Evolutionary conservation across 169 alveolate species (phyloP).

Genomic region (Perkinsus olseni): DNA sequence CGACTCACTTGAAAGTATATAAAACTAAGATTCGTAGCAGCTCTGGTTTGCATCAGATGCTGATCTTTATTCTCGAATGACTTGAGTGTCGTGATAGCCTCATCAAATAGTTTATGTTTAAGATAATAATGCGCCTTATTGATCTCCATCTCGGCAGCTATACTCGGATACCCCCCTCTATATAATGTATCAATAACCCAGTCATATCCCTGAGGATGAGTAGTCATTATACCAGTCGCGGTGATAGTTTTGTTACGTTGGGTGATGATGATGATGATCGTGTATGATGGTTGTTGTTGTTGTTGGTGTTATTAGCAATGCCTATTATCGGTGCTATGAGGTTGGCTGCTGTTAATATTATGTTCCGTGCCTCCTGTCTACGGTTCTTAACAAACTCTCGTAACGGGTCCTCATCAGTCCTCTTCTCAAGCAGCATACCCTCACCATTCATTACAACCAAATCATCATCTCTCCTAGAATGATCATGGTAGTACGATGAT

Average conservation of each 20-base stretch:
- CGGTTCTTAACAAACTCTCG: conserved; percentile 64
- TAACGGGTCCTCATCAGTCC: conserved; percentile 66
- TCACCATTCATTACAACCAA: neutral
- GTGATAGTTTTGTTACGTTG: conserved; percentile 63
- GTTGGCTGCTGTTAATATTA: conserved; percentile 59
- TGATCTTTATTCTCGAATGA: conserved; percentile 78
- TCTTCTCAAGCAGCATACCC: conserved; percentile 15
- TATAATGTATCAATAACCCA: conserved; percentile 68
- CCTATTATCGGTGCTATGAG: conserved; percentile 67
- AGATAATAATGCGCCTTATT: conserved; percentile 64
- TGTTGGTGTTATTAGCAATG: too few species aligned
- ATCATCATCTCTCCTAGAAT: too few species aligned
- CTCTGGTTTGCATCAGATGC: conserved; percentile 54
- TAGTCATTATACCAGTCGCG: conserved; percentile 12
- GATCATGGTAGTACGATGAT: too few species aligned
- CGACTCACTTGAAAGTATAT: conserved; percentile 57
- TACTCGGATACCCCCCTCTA: conserved; percentile 65
- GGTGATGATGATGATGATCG: too few species aligned
- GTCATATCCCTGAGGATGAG: conserved; percentile 47
- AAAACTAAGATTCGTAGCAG: conserved; percentile 77
- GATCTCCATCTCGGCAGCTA: conserved; percentile 74
- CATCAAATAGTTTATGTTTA: conserved; percentile 64
- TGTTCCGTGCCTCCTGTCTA: conserved; percentile 57
- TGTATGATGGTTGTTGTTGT: too few species aligned
- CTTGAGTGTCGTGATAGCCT: conserved; percentile 67